These are phyloP conservation scores for Sugiyamaella neomexicana DNA, from an alignment of 1,139 yeast species.

Conservation along the genomic window DNA sequence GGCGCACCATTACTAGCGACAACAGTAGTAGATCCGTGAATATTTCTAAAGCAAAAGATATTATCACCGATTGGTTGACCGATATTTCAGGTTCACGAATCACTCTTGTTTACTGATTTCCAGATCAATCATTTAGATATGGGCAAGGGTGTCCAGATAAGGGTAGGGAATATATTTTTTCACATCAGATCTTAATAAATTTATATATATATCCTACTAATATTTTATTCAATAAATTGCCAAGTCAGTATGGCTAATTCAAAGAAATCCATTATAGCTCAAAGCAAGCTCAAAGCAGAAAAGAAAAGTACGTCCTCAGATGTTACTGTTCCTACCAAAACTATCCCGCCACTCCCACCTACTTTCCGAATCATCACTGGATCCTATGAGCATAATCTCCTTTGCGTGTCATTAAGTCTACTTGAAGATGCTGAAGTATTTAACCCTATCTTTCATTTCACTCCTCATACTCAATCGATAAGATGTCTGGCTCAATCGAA, in stretches of 20 bases:
- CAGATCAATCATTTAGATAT: too few species aligned
- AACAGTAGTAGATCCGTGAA: too few species aligned
- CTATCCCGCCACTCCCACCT: conserved; percentile 21
- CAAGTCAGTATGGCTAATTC: conserved; percentile 3
- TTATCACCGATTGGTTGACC: too few species aligned
- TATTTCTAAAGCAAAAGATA: too few species aligned
- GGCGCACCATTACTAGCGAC: too few species aligned
- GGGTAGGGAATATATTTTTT: too few species aligned
- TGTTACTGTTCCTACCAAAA: background rate
- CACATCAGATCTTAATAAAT: too few species aligned
- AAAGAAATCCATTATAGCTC: background rate
- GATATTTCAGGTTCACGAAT: too few species aligned
- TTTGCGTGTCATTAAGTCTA: conserved; percentile 75
- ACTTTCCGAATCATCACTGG: conserved; percentile 82
- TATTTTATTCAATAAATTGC: too few species aligned
- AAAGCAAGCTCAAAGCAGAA: background rate
- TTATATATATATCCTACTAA: too few species aligned
- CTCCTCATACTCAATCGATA: conserved; percentile 88
- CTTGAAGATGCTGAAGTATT: conserved; percentile 56
- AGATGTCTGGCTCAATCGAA: conserved; percentile 80
- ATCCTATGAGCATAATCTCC: conserved; percentile 88
- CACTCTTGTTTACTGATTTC: too few species aligned
- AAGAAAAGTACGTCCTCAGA: background rate
- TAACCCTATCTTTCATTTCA: conserved; percentile 92
- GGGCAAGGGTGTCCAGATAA: too few species aligned